Base-by-base conservation (phyloP, 371 early-diverging fungal species). In the Batkoa obscura region DNA sequence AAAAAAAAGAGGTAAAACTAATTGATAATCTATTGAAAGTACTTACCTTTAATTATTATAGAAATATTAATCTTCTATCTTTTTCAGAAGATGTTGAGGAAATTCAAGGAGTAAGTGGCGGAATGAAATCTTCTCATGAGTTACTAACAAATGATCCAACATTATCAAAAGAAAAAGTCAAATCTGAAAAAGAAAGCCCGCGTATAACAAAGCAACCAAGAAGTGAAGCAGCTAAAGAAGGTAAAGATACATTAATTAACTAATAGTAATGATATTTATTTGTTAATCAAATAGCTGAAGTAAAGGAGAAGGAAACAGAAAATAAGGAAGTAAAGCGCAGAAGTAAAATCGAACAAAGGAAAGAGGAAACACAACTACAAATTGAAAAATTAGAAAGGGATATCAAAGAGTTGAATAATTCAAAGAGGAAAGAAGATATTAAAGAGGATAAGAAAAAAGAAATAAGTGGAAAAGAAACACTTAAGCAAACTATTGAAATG, bases 21-120 rank as follows among this genome's bases (percentile, higher is more conserved):
- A 15, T 34, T 5, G 33, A 32, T 59, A 15, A 46, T 58, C 1
- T 37, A 50, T 37, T 34, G 15, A 12, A 10, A 42, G 43, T 23
- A 38, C 56, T 56, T 34, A 46, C 17, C 3, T 15, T 3, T 50
- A 17, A 36, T 8, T 13, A 31, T 50, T 13, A 31, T 66, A 86
- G 83, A 59, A 81, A 84, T 50, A 59, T 81, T 45, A 81, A 75
- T 48, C 60, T 94, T 46, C 72, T 94, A 13, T 93, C 95, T 0
- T 94, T 94, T 78, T 90, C 75, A 0, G 86, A 85, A 48, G 90
- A 90, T 43, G 65, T 68, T 8, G 76, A 74, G 4, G 70, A 65
- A 59, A 56, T 63, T 36, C 58, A 66, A 49, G 56, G 56, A 33
- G 38, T 62, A 51, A 42, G 61, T 47, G 63, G 68, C 6, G 43